Evolutionary conservation across 2,329 filamentous ascomycete species (phyloP).

Genomic region (Geoglossum cookeanum): DNA sequence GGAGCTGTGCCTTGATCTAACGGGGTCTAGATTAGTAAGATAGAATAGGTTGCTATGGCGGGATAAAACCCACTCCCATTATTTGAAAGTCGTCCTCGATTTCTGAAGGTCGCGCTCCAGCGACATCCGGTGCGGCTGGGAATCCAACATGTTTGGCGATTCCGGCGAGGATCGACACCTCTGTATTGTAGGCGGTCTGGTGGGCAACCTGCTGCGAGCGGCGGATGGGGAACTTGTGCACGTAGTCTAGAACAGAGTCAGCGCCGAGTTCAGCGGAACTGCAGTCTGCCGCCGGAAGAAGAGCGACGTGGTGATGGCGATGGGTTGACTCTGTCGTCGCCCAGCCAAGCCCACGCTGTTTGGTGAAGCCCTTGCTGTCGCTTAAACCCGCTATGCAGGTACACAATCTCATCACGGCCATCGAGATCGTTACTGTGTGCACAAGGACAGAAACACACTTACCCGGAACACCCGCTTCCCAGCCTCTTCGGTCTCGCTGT

Average conservation of each 20-base stretch:
- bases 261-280: background rate
- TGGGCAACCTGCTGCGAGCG: conserved; percentile 62
- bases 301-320: background rate
- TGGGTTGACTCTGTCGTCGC: background rate
- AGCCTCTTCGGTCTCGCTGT: conserved; percentile 67
- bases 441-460: background rate
- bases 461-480: conserved; percentile 50
- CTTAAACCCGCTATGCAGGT: background rate
- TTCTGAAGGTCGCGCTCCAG: conserved; percentile 50
- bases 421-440: background rate
- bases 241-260: conserved; percentile 36
- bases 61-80: conserved; percentile 52
- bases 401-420: background rate
- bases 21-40: conserved; percentile 5
- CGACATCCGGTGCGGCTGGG: conserved; percentile 77
- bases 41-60: conserved; percentile 1
- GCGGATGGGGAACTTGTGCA: conserved; percentile 60
- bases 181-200: conserved; percentile 81
- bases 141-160: conserved; percentile 93
- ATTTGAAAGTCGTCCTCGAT: conserved; percentile 73
- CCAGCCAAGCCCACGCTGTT: background rate
- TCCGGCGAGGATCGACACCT: conserved; percentile 79
- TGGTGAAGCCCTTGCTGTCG: background rate
- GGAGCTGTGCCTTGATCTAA: background rate
- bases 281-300: no score